Conservation (phyloP, 345 rosid genomes). For the Cardiospermum halicacabum region DNA sequence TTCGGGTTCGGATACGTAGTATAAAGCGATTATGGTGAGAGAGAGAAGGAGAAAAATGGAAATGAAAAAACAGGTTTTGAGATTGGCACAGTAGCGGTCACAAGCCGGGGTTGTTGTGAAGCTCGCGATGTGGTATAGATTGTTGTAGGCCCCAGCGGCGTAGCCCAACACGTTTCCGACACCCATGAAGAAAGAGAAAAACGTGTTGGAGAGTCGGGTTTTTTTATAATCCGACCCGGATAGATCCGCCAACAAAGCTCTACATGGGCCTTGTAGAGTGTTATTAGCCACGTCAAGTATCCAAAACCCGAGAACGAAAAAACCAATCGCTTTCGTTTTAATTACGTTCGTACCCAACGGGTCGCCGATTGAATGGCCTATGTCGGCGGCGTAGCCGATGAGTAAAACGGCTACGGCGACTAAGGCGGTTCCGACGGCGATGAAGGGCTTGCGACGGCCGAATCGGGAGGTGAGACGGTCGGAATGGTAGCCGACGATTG, state of each 20-base stretch:
- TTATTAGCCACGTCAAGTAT: constrained; percentile 87
- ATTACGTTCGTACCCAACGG: no score
- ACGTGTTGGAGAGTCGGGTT: constrained; percentile 51
- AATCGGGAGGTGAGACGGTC: no score
- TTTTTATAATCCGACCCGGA: constrained; percentile 42
- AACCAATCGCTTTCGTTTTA: no score
- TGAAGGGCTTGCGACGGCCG: constrained; percentile 90
- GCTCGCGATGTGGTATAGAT: constrained; percentile 47
- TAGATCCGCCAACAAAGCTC: constrained; percentile 83
- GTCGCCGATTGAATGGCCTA: constrained; percentile 64
- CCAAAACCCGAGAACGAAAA: no score
- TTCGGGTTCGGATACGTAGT: constrained; percentile 39
- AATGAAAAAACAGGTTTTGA: constrained; percentile 72
- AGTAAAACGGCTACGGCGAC: constrained; percentile 67
- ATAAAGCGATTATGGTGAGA: constrained; percentile 38
- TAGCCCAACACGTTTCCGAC: constrained; percentile 79
- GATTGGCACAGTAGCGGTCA: constrained; percentile 72
- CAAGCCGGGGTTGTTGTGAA: constrained; percentile 68
- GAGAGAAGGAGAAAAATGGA: constrained; percentile 44
- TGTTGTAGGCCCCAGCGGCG: constrained; percentile 61
- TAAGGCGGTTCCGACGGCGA: constrained; percentile 45
- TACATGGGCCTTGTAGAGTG: constrained; percentile 75
- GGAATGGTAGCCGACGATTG: no score
- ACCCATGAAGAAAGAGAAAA: constrained; percentile 89
- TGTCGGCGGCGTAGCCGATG: constrained; percentile 77